Percentiles rank a stretch among this genome's conserved stretches.
These are phyloP conservation scores for Trichoderma afroharzianum DNA, from an alignment of 2,329 filamentous ascomycete species.

Conservation along the genomic window DNA sequence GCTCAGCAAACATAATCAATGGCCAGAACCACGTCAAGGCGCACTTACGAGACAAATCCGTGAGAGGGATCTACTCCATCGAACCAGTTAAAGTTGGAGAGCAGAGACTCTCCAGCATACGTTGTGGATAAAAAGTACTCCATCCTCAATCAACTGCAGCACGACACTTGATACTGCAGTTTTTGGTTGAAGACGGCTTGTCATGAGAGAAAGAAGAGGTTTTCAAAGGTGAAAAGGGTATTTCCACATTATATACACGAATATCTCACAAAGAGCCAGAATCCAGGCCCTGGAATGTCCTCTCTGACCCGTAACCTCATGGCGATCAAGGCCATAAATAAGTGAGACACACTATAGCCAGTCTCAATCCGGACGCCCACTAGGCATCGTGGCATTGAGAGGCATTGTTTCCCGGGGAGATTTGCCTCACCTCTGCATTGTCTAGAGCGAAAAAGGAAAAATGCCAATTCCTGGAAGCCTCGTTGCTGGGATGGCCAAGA, in stretches of 20 bases:
- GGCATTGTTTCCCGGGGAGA: constrained; percentile 2
- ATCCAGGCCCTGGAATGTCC: neutral
- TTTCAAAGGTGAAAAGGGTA: neutral
- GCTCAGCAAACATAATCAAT: neutral
- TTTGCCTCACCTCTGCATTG: neutral
- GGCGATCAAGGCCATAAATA: neutral
- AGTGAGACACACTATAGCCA: neutral
- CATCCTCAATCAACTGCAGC: constrained; percentile 26
- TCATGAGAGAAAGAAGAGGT: neutral
- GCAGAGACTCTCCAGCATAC: constrained; percentile 42
- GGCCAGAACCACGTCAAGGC: too few relatives aligned
- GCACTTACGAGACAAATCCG: constrained; percentile 63
- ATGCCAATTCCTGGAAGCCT: neutral
- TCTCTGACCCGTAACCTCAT: neutral
- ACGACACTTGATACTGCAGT: neutral
- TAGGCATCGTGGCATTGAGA: neutral
- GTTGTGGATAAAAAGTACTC: constrained; percentile 42
- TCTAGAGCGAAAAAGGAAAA: neutral
- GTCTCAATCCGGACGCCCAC: neutral
- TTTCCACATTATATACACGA: constrained; percentile 13
- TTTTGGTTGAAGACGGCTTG: neutral
- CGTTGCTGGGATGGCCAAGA: neutral
- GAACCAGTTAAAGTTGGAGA: constrained; percentile 49
- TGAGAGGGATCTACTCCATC: constrained; percentile 57
- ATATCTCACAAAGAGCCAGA: too few relatives aligned